A percentile compares a stretch with the other conserved stretches of the same genome.
These are phyloP conservation scores for Talaromyces sp. DNA, from an alignment of 2,329 filamentous ascomycete species.

Conservation along the genomic window DNA sequence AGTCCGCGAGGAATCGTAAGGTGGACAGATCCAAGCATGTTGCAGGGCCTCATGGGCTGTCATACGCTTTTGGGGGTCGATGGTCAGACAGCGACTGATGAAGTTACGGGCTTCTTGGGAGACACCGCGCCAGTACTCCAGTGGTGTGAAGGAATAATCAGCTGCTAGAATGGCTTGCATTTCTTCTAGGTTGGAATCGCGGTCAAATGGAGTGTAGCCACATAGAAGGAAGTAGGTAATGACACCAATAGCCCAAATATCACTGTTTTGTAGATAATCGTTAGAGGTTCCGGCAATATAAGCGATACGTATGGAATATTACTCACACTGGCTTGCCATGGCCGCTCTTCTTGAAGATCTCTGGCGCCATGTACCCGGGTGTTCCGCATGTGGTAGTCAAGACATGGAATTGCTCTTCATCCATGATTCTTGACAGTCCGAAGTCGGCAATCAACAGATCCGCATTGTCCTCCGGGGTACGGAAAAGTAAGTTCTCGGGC, in stretches of 20 bases:
- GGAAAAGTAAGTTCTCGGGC: constrained; percentile 94
- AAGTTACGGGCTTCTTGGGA: constrained; percentile 86
- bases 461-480: constrained; percentile 96
- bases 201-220: constrained; percentile 97
- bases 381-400: constrained; percentile 97
- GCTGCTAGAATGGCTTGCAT: constrained; percentile 98
- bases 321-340: constrained; percentile 90
- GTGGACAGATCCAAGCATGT: constrained; percentile 66
- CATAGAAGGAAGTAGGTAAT: constrained; percentile 99
- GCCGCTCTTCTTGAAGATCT: constrained; percentile 98
- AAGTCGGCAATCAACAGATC: constrained; percentile 97
- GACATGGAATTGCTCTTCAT: constrained; percentile 97
- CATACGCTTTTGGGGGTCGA: constrained; percentile 84
- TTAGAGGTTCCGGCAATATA: neutral
- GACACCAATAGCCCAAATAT: constrained; percentile 97
- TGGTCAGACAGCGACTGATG: constrained; percentile 86
- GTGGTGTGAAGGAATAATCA: constrained; percentile 91
- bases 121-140: constrained; percentile 96
- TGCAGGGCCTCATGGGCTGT: constrained; percentile 78
- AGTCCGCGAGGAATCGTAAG: constrained; percentile 47
- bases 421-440: constrained; percentile 94
- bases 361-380: constrained; percentile 97
- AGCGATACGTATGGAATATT: neutral
- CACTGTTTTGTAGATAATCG: constrained; percentile 48
- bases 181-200: constrained; percentile 96